Evolutionary conservation across 75 land plant genomes (phyloP), one percentile per base, ranked within the genome.

Genomic region (Selaginella moellendorffii): DNA sequence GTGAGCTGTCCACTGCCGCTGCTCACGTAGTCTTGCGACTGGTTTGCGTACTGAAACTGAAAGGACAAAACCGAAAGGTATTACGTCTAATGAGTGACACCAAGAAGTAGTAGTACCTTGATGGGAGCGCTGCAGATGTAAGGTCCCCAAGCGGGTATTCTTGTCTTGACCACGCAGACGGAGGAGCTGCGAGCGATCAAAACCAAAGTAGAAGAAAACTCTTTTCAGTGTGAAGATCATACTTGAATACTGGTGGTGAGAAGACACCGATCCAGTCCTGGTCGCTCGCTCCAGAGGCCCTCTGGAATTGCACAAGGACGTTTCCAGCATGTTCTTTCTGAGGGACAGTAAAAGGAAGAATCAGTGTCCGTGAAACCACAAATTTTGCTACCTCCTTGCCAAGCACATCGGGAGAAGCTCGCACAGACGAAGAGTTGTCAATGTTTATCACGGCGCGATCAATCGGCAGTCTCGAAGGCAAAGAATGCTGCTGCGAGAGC

Each of bases 261-360:
- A 92, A 92, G 21, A 88, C 95, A 26, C 95, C 97, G 54, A 92
- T 77, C 97, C 97, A 92, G 63, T 92, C 97, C 17, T 52, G 29
- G 65, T 72, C 71, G 67, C 24, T 27, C 28, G 87, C 80, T 42
- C 81, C 81, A 46, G 74, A 69, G 24, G 81, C 67, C 42, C 54
- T 72, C 61, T 74, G 69, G 66, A 69, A 88, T 56, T 76, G 58
- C 61, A 92, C 63, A 52, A 71, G 83, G 52, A 92, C 82, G 79
- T 82, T 85, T 19, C 75, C 85, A 24, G 31, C 67, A 54, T 71
- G 74, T 73, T 81, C 68, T 19, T 82, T 85, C 95, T 88, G 64
- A 2, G 21, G 27, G 1, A 28, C 36, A n/a, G n/a, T 10, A 63
- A 51, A 2, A 31, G 19, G 19, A 66, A 54, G 2, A 22, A 12